Percentiles rank a stretch among this genome's conserved stretches.
Conservation (phyloP, 2,329 filamentous ascomycete genomes). For the Chaetomiaceae sp. region DNA sequence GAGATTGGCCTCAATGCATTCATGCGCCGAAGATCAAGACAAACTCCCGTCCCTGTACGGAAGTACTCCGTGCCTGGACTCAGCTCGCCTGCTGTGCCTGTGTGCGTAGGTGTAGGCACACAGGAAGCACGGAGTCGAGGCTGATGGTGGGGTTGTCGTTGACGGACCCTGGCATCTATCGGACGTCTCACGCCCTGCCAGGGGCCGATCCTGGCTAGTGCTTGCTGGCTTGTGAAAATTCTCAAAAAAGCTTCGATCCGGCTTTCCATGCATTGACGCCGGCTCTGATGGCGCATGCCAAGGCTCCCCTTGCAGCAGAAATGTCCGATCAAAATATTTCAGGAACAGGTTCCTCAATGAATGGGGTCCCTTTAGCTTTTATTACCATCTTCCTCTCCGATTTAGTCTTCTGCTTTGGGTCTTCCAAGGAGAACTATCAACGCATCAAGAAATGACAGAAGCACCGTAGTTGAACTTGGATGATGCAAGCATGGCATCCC, state of each 20-base stretch:
- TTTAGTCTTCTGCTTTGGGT: no score
- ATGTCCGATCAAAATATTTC: constrained; percentile 1
- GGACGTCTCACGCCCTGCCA: not conserved
- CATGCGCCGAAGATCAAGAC: constrained; percentile 19
- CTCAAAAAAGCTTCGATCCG: constrained; percentile 5
- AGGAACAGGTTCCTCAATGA: not conserved
- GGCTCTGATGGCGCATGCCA: constrained; percentile 7
- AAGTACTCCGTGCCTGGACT: no score
- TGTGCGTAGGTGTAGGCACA: no score
- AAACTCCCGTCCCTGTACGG: no score
- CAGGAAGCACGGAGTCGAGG: no score
- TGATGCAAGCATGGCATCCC: no score
- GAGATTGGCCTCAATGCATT: constrained; percentile 29
- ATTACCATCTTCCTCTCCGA: no score
- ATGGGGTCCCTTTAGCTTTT: no score
- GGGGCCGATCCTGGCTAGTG: not conserved
- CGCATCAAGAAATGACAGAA: no score
- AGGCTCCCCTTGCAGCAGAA: constrained; percentile 13
- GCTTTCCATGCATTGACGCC: constrained; percentile 9
- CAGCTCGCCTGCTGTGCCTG: no score
- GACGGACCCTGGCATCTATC: not conserved
- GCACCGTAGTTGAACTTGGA: no score
- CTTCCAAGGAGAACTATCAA: no score
- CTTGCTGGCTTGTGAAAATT: not conserved
- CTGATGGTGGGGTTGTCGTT: not conserved